These are phyloP conservation scores for Sarcodon aspratus DNA, from an alignment of 768 basidiomycete species.

Conservation along the genomic window DNA sequence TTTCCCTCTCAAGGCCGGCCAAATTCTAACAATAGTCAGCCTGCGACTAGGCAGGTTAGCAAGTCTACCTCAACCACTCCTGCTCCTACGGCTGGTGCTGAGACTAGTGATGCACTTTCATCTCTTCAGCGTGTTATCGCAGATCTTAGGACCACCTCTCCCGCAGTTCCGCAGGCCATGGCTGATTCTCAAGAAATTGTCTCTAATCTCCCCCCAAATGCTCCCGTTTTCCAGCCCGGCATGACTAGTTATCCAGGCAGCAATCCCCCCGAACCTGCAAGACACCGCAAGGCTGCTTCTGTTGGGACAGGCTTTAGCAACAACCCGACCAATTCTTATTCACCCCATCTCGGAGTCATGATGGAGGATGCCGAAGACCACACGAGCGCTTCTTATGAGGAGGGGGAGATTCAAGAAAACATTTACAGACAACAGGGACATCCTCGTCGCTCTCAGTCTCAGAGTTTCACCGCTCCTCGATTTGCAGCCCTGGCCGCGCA, in stretches of 20 bases:
- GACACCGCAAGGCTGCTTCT: conserved; percentile 78
- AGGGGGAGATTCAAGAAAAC: conserved; percentile 67
- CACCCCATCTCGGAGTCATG: conserved; percentile 76
- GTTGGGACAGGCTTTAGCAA: conserved; percentile 48
- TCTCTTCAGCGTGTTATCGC: conserved; percentile 91
- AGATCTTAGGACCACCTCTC: conserved; percentile 81
- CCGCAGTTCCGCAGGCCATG: conserved; percentile 32
- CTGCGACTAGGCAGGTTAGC: conserved; percentile 20
- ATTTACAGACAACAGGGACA: conserved; percentile 42
- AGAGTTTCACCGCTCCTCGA: conserved; percentile 81
- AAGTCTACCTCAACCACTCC: conserved; percentile 36
- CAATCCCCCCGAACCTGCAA: conserved; percentile 30
- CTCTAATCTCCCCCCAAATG: conserved; percentile 52
- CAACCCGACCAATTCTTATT: conserved; percentile 57
- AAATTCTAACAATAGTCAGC: conserved; percentile 25
- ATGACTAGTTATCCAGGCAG: conserved; percentile 40
- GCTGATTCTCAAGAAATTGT: conserved; percentile 27
- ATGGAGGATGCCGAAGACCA: conserved; percentile 72
- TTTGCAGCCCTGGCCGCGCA: conserved; percentile 77
- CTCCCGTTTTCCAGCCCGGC: conserved; percentile 68
- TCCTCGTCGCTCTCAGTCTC: conserved; percentile 66
- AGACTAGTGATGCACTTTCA: conserved; percentile 71
- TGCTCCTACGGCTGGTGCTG: conserved; percentile 38
- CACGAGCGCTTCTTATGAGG: conserved; percentile 40
- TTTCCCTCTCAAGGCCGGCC: conserved; percentile 46